Evolutionary conservation across 2,329 filamentous ascomycete species (phyloP), one percentile per base, ranked within the genome.

Genomic region (Neopestalotiopsis sp.): DNA sequence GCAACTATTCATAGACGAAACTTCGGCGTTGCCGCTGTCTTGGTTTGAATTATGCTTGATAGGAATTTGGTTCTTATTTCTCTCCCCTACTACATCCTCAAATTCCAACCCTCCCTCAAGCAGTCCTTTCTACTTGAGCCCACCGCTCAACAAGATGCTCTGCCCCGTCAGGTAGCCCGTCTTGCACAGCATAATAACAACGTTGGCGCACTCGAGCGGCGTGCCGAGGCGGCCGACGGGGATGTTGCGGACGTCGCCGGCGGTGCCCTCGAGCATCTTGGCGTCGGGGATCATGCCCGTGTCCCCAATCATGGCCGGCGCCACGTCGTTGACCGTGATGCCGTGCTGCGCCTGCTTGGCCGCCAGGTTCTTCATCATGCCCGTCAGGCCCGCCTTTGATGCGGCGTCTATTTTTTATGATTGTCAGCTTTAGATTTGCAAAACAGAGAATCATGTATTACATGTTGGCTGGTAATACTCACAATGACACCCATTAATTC

Each of bases 311-410:
- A 92, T 91, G 2, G 89, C 90, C 0, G 90, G 90, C 3, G 89
- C 88, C n/a, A 92, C 88, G 71, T 91, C 89, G 69, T 92, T 91
- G 68, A 91, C 88, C 14, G 89, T 90, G 72, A 92, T 89, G 40
- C 89, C 89, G 72, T 84, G 84, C 67, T 85, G 83, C 1, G 88
- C 89, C 28, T 91, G 83, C 61, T 88, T 87, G 0, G 82, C 84
- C 0, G 89, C 85, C 38, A 92, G 81, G 71, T 91, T 91, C 75
- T 86, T 88, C 87, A 91, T 90, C 86, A 91, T 88, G 2, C 87
- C 87, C 4, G 86, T 88, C 70, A 92, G 76, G 2, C 89, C 90
- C 7, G 86, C 89, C 76, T 91, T 90, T 34, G 86, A 88, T 3
- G 89, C 88, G 4, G 88, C 88, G 69, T 68, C 69, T 68, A 10